Percentiles rank a stretch among this genome's conserved stretches.
Conservation (phyloP, 2,329 filamentous ascomycete genomes). For the Fusarium sp. region DNA sequence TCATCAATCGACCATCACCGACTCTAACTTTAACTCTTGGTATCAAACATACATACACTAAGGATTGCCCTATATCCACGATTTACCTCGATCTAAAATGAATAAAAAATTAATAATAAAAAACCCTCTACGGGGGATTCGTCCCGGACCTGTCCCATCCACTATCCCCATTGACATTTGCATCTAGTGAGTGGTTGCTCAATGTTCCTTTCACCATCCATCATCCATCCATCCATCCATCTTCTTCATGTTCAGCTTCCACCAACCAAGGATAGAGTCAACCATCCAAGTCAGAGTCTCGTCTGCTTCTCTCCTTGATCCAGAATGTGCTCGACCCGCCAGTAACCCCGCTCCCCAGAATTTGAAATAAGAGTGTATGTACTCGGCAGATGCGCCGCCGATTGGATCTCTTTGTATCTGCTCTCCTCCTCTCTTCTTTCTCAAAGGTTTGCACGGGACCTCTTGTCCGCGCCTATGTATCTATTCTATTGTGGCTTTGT, state of each 20-base stretch:
- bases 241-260: constrained; percentile 18
- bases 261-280: constrained; percentile 29
- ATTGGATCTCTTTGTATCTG: constrained; percentile 39
- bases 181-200: constrained; percentile 8
- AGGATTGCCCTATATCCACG: neutral
- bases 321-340: constrained; percentile 31
- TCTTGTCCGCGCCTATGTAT: neutral
- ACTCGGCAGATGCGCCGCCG: constrained; percentile 37
- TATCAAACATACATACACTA: neutral
- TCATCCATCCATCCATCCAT: constrained; percentile 28
- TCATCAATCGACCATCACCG: neutral
- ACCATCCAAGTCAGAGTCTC: constrained; percentile 26
- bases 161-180: constrained; percentile 3
- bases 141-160: constrained; percentile 9
- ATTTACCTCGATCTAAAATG: neutral
- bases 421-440: constrained; percentile 19
- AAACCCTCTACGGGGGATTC: neutral
- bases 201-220: constrained; percentile 26
- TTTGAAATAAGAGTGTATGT: constrained; percentile 34
- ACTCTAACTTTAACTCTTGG: neutral
- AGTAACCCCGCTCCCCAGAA: constrained; percentile 30
- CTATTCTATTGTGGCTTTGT: constrained; percentile 27
- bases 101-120: too few species aligned
- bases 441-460: constrained; percentile 20
- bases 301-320: constrained; percentile 27